phyloP scores from a whole-genome alignment of 352 stramenopile genomes.

The Ophiocytium majus region DNA sequence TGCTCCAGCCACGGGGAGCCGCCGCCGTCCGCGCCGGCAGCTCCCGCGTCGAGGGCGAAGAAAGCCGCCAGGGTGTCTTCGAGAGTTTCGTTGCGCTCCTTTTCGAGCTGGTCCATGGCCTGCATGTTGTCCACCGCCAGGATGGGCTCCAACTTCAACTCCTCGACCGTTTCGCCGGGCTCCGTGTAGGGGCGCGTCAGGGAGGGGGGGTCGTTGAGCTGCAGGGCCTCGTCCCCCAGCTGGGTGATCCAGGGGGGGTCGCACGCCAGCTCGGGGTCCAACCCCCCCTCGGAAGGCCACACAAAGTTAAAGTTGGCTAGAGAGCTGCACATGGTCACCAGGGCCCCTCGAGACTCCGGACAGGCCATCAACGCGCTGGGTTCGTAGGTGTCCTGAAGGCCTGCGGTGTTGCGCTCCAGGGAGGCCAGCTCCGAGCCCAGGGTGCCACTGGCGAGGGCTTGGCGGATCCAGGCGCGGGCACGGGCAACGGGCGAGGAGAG shows the following conservation, averaged over 20 bases:
- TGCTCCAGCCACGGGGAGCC: background rate
- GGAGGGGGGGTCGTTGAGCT: background rate
- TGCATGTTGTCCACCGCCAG: background rate
- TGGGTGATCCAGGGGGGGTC: background rate
- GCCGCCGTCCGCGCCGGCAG: background rate
- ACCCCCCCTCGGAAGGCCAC: background rate
- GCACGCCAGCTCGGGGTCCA: background rate
- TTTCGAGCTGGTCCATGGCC: background rate
- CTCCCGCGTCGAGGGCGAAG: background rate
- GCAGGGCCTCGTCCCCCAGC: background rate
- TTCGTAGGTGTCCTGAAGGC: background rate
- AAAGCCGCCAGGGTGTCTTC: conserved; percentile 5
- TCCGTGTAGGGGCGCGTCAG: background rate
- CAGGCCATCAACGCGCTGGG: background rate
- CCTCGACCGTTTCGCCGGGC: background rate
- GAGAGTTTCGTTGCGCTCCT: background rate
- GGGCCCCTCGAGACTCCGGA: background rate
- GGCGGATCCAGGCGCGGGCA: conserved; percentile 1
- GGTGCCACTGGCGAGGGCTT: background rate
- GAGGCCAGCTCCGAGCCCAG: background rate
- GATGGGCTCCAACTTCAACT: background rate
- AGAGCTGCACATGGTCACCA: background rate
- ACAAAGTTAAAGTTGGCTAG: conserved; percentile 23
- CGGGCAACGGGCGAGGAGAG: background rate
- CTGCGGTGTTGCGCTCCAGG: background rate